Conservation (phyloP, 2,329 filamentous ascomycete species). For the Pseudogymnoascus destructans region DNA sequence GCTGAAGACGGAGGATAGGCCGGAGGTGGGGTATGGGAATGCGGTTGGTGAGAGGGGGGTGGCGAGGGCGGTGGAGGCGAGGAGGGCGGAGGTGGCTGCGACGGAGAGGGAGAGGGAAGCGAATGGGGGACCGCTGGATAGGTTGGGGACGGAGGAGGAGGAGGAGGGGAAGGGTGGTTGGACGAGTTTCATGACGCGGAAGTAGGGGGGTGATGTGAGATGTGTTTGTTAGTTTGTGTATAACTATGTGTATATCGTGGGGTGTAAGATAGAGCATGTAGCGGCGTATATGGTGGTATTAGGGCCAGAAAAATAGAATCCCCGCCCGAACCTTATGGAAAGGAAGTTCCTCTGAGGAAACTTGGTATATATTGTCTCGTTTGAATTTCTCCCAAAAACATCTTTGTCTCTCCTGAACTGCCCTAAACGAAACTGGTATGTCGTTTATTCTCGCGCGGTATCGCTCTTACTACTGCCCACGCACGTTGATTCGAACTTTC, state of each 20-base stretch:
- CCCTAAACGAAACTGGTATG: not conserved
- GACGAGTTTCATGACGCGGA: constrained; percentile 21
- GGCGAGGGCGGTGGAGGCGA: not conserved
- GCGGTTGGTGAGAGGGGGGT: constrained; percentile 18
- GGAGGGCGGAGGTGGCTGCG: not conserved
- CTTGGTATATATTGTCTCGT: not conserved
- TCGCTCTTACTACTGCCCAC: not conserved
- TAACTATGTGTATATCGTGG: not conserved
- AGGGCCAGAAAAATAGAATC: not conserved
- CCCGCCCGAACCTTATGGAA: not conserved
- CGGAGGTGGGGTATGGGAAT: constrained; percentile 17
- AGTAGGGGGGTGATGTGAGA: not conserved
- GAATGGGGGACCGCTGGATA: constrained; percentile 22
- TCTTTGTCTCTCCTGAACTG: not conserved
- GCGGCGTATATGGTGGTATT: not conserved
- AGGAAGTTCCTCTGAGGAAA: not conserved
- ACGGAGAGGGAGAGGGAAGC: constrained; percentile 23
- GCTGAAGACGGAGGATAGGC: constrained; percentile 25
- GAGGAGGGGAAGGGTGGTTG: constrained; percentile 18
- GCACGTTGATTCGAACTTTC: not conserved
- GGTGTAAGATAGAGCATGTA: not conserved
- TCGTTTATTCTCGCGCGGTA: not conserved
- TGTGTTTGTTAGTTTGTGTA: not conserved
- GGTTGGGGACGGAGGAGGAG: constrained; percentile 19
- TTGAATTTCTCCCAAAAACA: not conserved